Evolutionary conservation across 345 rosid species (phyloP).

Genomic region (Hibiscus trionum): DNA sequence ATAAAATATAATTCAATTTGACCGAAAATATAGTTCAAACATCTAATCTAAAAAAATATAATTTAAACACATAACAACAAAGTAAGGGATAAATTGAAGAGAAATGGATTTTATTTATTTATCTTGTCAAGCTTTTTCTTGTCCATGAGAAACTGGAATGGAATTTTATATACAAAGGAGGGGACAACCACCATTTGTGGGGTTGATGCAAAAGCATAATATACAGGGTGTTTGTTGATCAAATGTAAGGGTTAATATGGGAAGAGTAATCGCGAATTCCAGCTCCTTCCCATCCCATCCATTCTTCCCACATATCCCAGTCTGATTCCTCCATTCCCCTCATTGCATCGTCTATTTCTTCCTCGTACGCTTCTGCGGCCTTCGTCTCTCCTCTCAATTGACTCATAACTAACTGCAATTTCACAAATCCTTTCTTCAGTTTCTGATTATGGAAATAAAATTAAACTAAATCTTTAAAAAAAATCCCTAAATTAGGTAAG

Average conservation of each 20-base stretch:
- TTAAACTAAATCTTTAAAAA: background rate
- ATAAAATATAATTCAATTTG: too few species aligned
- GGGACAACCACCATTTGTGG: background rate
- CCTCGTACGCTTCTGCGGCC: slow-evolving; percentile 25
- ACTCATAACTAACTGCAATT: slow-evolving; percentile 50
- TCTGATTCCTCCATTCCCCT: slow-evolving; percentile 55
- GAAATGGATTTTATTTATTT: background rate
- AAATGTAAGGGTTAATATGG: slow-evolving; percentile 75
- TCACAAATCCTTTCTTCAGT: background rate
- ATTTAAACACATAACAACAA: too few species aligned
- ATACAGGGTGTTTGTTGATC: background rate
- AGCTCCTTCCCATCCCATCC: slow-evolving; percentile 99
- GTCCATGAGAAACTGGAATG: background rate
- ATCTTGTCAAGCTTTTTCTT: background rate
- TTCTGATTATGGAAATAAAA: background rate
- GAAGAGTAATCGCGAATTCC: slow-evolving; percentile 74
- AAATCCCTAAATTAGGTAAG: too few species aligned
- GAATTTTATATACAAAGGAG: background rate
- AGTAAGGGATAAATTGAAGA: background rate
- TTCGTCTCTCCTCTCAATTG: slow-evolving; percentile 43
- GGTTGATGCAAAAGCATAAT: background rate
- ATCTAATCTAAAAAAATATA: too few species aligned
- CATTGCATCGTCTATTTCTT: slow-evolving; percentile 19
- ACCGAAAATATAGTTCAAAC: too few species aligned
- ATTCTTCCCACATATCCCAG: slow-evolving; percentile 81